These are phyloP conservation scores for Fusarium brachygibbosum DNA, from an alignment of 2,329 filamentous ascomycete species.

Conservation along the genomic window DNA sequence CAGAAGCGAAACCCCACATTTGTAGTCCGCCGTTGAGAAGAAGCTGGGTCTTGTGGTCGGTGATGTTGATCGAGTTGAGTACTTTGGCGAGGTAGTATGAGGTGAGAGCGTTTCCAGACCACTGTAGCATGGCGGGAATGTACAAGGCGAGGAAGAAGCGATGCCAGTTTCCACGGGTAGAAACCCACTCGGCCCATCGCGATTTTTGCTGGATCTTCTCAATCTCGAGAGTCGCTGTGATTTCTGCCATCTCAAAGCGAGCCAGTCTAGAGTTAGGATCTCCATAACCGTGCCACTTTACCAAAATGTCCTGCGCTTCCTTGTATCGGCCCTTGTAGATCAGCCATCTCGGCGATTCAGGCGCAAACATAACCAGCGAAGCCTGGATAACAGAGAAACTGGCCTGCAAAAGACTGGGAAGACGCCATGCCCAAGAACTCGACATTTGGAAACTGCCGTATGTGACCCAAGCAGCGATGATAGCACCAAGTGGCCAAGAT, in stretches of 20 bases:
- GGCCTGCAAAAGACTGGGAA: slow-evolving; percentile 62
- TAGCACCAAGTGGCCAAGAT: slow-evolving; percentile 37
- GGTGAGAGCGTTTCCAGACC: slow-evolving; percentile 50
- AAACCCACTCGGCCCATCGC: slow-evolving; percentile 39
- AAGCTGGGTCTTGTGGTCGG: slow-evolving; percentile 49
- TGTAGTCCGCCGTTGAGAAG: slow-evolving; percentile 50
- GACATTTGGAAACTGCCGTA: slow-evolving; percentile 58
- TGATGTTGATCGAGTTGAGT: slow-evolving; percentile 57
- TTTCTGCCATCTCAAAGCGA: slow-evolving; percentile 44
- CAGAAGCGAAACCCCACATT: slow-evolving; percentile 55
- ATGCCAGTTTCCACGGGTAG: slow-evolving; percentile 50
- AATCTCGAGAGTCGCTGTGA: slow-evolving; percentile 41
- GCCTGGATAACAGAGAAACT: slow-evolving; percentile 48
- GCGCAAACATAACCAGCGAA: slow-evolving; percentile 27
- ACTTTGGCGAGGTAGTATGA: slow-evolving; percentile 58
- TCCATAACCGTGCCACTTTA: slow-evolving; percentile 44
- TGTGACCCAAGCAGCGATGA: slow-evolving; percentile 51
- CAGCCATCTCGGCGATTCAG: slow-evolving; percentile 44
- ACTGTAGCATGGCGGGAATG: slow-evolving; percentile 51
- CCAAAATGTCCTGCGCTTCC: slow-evolving; percentile 38
- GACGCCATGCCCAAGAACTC: slow-evolving; percentile 63
- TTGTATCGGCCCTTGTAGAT: slow-evolving; percentile 48
- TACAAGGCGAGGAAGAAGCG: slow-evolving; percentile 50
- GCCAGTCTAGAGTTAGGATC: slow-evolving; percentile 32
- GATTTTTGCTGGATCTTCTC: slow-evolving; percentile 47